Evolutionary conservation across 495 filamentous ascomycete genomes (phyloP).

Genomic region (Penicillium steckii): DNA sequence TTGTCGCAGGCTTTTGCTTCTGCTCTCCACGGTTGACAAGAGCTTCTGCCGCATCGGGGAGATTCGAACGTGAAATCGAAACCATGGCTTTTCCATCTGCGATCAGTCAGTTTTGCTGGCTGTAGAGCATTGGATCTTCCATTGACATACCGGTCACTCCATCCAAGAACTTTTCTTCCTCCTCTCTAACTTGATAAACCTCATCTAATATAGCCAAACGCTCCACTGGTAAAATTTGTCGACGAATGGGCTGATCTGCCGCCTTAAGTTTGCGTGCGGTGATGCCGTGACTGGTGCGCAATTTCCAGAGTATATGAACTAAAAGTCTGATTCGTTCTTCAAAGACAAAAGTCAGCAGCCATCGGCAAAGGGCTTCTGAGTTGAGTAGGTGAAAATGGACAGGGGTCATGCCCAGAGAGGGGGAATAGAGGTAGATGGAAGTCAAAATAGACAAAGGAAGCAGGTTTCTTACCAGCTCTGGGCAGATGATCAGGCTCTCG

Average conservation of each 20-base stretch:
- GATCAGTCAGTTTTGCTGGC: neutral
- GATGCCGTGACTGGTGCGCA: slow-evolving; percentile 38
- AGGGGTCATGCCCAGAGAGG: neutral
- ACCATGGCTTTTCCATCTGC: slow-evolving; percentile 24
- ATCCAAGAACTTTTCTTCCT: slow-evolving; percentile 58
- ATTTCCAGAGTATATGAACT: slow-evolving; percentile 55
- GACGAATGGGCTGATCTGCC: slow-evolving; percentile 43
- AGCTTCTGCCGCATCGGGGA: slow-evolving; percentile 27
- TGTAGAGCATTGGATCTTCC: neutral
- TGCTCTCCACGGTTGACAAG: slow-evolving; percentile 4
- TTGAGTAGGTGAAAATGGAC: neutral
- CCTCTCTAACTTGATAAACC: slow-evolving; percentile 61
- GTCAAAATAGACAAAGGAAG: neutral
- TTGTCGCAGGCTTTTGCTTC: slow-evolving; percentile 13
- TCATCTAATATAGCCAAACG: slow-evolving; percentile 54
- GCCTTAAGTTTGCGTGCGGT: slow-evolving; percentile 36
- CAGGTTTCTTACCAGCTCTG: slow-evolving; percentile 56
- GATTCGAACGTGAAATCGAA: slow-evolving; percentile 32
- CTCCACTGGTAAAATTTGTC: slow-evolving; percentile 37
- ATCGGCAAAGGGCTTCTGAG: neutral
- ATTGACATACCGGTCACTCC: slow-evolving; percentile 52
- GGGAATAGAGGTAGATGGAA: neutral
- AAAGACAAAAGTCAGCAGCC: neutral
- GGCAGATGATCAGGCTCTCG: slow-evolving; percentile 78
- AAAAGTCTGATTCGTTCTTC: slow-evolving; percentile 62